Base-by-base conservation (phyloP, 2,329 filamentous ascomycete species). In the Fusarium ramigenum region DNA sequence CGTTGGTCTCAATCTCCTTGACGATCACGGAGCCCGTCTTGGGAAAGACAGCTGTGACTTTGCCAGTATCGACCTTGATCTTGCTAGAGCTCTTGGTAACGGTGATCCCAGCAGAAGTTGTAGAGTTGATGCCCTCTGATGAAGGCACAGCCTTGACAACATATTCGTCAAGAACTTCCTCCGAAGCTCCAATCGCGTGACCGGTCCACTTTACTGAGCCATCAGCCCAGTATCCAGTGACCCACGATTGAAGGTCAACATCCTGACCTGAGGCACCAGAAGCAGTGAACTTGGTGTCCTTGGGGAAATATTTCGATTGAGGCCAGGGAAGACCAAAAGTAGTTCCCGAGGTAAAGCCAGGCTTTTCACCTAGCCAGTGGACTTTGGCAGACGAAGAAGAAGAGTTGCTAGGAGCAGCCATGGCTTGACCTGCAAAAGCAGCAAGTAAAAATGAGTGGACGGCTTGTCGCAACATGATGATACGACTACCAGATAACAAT, bases 131-230 rank as follows among this genome's bases (percentile, higher is more conserved):
- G 8, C 68, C 69, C 0, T n/a, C 62, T 14, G 47, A 7, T 14
- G 66, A 66, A 6, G 70, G 58, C 1, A 19, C 63, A 18, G 76
- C 77, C 28, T 62, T 75, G 60, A 80, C 65, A 1, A 80, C 84
- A 74, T 88, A 89, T 23, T 82, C 81, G 5, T 84, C 82, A 7
- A 81, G 76, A 4, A 83, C 77, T 0, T 72, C 74, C 4, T 84
- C 83, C 1, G 83, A 83, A 9, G 81, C 84, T 18, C 84, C 78
- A 47, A 91, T 80, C 0, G 89, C 88, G 74, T 91, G 89, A 1
- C 84, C 88, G 6, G 87, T 89, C 89, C 89, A 91, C 75, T 90
- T 91, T 60, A 90, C 82, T 0, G 89, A 89, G 32, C 86, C 87
- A 78, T 91, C 89, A 3, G 85, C 83, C 89, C 89, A 91, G 76